Percentiles rank a stretch among this genome's conserved stretches.
phyloP scores from a whole-genome alignment of 371 early-diverging fungal genomes.

The Quaeritorhiza haematococci region DNA sequence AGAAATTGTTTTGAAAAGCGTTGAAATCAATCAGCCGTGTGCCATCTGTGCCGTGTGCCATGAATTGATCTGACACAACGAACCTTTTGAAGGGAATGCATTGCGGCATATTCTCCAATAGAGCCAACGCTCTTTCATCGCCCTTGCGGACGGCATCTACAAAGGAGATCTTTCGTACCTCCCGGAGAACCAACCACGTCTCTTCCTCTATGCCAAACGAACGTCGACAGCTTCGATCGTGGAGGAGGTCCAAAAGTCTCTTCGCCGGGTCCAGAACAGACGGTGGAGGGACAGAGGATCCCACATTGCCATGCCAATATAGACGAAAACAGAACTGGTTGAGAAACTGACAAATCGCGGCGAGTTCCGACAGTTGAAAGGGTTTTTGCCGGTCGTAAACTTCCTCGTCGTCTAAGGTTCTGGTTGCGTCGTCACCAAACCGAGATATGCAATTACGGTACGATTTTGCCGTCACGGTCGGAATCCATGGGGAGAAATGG shows the following conservation, averaged over 20 bases:
- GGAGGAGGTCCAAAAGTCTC: slow-evolving; percentile 14
- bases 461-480: too few relatives aligned
- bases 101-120: slow-evolving; percentile 24
- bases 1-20: too few relatives aligned
- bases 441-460: neutral
- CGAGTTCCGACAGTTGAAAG: slow-evolving; percentile 19
- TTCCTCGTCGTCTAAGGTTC: slow-evolving; percentile 36
- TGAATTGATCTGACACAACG: too few relatives aligned
- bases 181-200: slow-evolving; percentile 12
- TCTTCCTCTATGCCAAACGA: slow-evolving; percentile 9
- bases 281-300: neutral
- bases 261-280: slow-evolving; percentile 16
- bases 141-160: slow-evolving; percentile 38
- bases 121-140: slow-evolving; percentile 31
- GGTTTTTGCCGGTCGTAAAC: slow-evolving; percentile 27
- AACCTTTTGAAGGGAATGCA: slow-evolving; percentile 22
- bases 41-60: too few relatives aligned
- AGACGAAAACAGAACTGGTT: slow-evolving; percentile 25
- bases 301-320: slow-evolving; percentile 10
- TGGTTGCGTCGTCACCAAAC: slow-evolving; percentile 10
- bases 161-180: slow-evolving; percentile 16
- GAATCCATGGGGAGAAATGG: neutral
- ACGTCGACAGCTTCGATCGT: slow-evolving; percentile 19
- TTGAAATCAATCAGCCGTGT: too few relatives aligned
- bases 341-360: slow-evolving; percentile 17